Base-by-base conservation (phyloP, 495 filamentous ascomycete genomes). In the Neurospora hispaniola region DNA sequence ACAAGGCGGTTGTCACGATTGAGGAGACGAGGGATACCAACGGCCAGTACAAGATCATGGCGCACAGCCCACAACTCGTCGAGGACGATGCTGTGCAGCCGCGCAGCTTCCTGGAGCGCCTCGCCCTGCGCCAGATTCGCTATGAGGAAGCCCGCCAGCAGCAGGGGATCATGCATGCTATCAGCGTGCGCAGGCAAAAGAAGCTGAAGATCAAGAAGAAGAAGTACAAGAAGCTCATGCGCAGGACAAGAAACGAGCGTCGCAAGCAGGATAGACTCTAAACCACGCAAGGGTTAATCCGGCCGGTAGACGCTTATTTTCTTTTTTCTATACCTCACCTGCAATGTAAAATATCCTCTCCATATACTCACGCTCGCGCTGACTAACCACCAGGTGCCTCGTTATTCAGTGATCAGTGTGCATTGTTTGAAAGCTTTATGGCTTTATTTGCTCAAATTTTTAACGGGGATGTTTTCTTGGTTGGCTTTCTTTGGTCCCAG, bases 131-230 rank as follows among this genome's bases (percentile, higher is more conserved):
- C 72, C 83, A 88, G 76, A 75, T 85, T 70, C 82, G 82, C 23
- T 83, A 79, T 74, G 85, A 87, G 70, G 84, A 86, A 42, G 81
- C 81, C 20, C 78, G 80, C 16, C 54, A 62, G 71, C 80, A 81
- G 35, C 75, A 76, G 46, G 78, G 78, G 35, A 82, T 83, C 76
- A 85, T 87, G 85, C 82, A 88, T 40, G 85, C 90, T 20, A 92
- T 99, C 77, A 96, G 92, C 81, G 96, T 97, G 73, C 91, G 89
- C 82, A 87, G 96, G 82, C 91, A 94, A 74, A 86, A 94, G 78
- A 93, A 92, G 83, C 83, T 94, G 80, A 97, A 95, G 89, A 99
- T 99, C 94, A 99, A 99, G 93, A 99, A 98, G 87, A 94, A 98
- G 86, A 99, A 99, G 89, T 96, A 97, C 82, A 98, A 97, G 95